These are phyloP conservation scores for Suhomyces kilbournensis DNA, from an alignment of 805 yeast species.

Conservation along the genomic window DNA sequence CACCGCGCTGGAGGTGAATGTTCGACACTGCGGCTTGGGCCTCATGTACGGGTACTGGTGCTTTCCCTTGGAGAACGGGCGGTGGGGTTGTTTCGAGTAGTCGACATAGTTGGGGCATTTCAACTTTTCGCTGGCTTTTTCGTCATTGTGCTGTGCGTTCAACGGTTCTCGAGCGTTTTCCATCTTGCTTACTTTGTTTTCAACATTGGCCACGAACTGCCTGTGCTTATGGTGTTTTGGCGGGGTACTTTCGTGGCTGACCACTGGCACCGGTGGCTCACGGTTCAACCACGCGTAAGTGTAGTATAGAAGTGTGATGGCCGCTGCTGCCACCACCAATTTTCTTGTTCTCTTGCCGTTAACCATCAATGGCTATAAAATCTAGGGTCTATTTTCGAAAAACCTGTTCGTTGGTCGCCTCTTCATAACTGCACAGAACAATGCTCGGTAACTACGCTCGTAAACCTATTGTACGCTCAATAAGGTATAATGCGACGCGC, in stretches of 20 bases:
- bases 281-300: not conserved
- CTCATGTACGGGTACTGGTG: constrained; percentile 67
- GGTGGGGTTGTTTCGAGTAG: constrained; percentile 54
- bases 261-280: not conserved
- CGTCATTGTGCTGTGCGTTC: not conserved
- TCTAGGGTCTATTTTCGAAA: not conserved
- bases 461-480: not conserved
- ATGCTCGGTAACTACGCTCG: not conserved
- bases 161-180: not conserved
- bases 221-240: not conserved
- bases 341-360: not conserved
- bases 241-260: not conserved
- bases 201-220: not conserved
- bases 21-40: constrained; percentile 69
- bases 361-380: not conserved
- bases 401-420: not conserved
- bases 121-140: not conserved
- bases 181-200: not conserved
- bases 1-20: constrained; percentile 60
- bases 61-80: constrained; percentile 58
- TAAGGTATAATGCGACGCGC: not conserved
- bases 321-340: not conserved
- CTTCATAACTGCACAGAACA: not conserved
- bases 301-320: not conserved
- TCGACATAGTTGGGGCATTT: constrained; percentile 61